Evolutionary conservation across 805 yeast genomes (phyloP).

Genomic region (Candida nemodendra): DNA sequence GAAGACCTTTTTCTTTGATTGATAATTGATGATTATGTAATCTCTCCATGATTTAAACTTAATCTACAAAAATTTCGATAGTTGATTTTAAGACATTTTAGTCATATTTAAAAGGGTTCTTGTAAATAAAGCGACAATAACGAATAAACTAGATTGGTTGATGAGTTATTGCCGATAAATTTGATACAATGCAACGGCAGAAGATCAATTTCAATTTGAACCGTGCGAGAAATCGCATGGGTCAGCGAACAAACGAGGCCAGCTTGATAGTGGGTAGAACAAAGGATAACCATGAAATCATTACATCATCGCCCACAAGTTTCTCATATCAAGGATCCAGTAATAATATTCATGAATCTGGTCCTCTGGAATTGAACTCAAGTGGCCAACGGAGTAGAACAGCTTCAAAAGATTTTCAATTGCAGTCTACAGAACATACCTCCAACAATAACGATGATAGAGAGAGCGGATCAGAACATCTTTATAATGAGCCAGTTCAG

Average conservation of each 20-base stretch:
- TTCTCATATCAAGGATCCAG: constrained; percentile 3
- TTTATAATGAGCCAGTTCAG: constrained; percentile 35
- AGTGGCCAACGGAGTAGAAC: not conserved
- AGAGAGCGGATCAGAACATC: not conserved
- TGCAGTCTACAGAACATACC: not conserved
- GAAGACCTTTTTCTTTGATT: too few relatives aligned
- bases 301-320: constrained; percentile 13
- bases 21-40: too few relatives aligned
- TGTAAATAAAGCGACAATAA: too few relatives aligned
- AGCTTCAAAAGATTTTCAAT: not conserved
- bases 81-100: too few relatives aligned
- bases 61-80: too few relatives aligned
- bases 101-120: too few relatives aligned
- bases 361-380: not conserved
- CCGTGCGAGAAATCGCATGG: constrained; percentile 27
- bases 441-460: constrained; percentile 1
- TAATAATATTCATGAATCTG: not conserved
- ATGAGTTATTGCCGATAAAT: not conserved
- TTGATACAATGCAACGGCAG: constrained; percentile 19
- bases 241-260: constrained; percentile 34
- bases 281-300: constrained; percentile 18
- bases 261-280: constrained; percentile 32
- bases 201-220: constrained; percentile 28
- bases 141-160: constrained; percentile 1
- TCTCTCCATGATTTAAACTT: too few relatives aligned